Conservation (phyloP, 441 rosid genomes). For the Arabidopsis lyrata region DNA sequence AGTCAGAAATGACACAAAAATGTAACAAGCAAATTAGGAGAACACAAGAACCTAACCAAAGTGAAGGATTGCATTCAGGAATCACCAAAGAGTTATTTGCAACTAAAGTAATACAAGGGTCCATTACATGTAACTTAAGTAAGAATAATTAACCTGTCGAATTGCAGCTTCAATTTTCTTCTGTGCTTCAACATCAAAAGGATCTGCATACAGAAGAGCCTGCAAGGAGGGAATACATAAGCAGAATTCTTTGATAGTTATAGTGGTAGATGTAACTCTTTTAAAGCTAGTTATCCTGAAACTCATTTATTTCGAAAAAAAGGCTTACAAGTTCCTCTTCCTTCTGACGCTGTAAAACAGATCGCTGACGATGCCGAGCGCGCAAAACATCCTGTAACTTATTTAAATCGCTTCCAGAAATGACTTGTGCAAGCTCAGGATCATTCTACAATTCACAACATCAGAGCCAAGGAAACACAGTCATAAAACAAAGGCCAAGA, state of each 20-base stretch:
- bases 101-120: conserved; percentile 6
- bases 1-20: conserved; percentile 3
- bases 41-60: conserved; percentile 17
- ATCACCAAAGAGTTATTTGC: conserved; percentile 7
- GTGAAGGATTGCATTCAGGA: conserved; percentile 9
- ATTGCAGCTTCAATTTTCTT: conserved; percentile 98
- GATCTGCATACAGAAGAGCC: conserved; percentile 96
- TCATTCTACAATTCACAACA: conserved; percentile 56
- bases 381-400: conserved; percentile 78
- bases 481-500: conserved; percentile 17
- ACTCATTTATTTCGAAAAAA: conserved; percentile 4
- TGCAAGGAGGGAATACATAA: conserved; percentile 34
- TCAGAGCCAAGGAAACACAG: conserved; percentile 23
- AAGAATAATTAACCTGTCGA: conserved; percentile 68
- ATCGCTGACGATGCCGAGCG: conserved; percentile 69
- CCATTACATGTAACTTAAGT: conserved; percentile 2
- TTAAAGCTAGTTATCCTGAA: background rate
- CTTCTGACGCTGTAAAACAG: conserved; percentile 65
- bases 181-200: conserved; percentile 97
- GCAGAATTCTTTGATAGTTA: conserved; percentile 10
- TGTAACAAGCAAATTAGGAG: background rate
- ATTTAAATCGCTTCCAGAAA: conserved; percentile 84
- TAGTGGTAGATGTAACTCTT: conserved; percentile 21
- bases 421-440: conserved; percentile 92
- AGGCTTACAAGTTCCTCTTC: conserved; percentile 84